phyloP scores from a whole-genome alignment of 2,329 filamentous ascomycete species.

The Microdochium trichocladiopsis region DNA sequence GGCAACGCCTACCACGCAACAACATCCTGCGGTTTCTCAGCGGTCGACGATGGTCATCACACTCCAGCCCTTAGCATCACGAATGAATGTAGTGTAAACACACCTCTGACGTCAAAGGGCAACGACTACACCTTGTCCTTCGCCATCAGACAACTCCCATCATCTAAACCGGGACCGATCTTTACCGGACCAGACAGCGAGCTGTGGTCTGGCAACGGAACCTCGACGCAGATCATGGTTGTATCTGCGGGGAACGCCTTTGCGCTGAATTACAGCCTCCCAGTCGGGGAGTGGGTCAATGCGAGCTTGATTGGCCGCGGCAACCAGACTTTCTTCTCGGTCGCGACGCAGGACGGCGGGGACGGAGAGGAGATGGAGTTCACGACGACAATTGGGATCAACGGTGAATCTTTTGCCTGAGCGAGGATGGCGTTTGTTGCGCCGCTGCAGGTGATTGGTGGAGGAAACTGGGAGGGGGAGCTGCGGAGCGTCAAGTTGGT shows the following conservation, averaged over 20 bases:
- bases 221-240: slow-evolving; percentile 23
- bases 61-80: slow-evolving; percentile 19
- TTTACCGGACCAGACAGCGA: slow-evolving; percentile 34
- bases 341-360: slow-evolving; percentile 3
- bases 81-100: slow-evolving; percentile 31
- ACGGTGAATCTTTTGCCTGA: slow-evolving; percentile 31
- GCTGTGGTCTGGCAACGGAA: slow-evolving; percentile 23
- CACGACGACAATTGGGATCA: slow-evolving; percentile 26
- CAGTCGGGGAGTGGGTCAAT: slow-evolving; percentile 18
- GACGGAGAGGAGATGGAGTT: slow-evolving; percentile 20
- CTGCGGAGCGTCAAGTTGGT: too few relatives aligned
- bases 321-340: slow-evolving; percentile 21
- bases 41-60: slow-evolving; percentile 3
- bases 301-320: slow-evolving; percentile 20
- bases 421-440: slow-evolving; percentile 36
- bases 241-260: slow-evolving; percentile 26
- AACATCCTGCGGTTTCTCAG: slow-evolving; percentile 25
- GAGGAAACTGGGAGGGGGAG: too few relatives aligned
- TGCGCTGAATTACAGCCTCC: slow-evolving; percentile 23
- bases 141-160: slow-evolving; percentile 18
- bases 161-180: slow-evolving; percentile 19
- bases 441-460: slow-evolving; percentile 18
- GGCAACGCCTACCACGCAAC: slow-evolving; percentile 31
- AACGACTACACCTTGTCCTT: slow-evolving; percentile 48
- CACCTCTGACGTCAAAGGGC: slow-evolving; percentile 45